Conservation (phyloP, 306 rosid species). For the Trichosanthes cucumerina region DNA sequence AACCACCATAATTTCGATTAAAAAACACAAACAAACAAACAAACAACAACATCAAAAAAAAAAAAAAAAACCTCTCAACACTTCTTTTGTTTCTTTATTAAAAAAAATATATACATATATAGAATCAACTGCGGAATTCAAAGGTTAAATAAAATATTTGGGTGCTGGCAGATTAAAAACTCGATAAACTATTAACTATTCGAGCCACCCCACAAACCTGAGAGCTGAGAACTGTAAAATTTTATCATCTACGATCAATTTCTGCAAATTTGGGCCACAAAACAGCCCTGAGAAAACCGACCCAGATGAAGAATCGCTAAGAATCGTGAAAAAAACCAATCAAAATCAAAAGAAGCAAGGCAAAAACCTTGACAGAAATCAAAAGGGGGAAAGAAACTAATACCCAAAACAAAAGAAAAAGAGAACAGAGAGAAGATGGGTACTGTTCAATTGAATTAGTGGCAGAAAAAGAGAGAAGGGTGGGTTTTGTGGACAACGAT, state of each 20-base stretch:
- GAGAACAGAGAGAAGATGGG: not conserved
- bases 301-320: not conserved
- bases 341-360: not conserved
- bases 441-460: constrained; percentile 4
- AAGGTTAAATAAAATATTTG: not conserved
- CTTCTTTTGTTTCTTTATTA: not conserved
- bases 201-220: constrained; percentile 3
- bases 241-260: not conserved
- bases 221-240: constrained; percentile 8
- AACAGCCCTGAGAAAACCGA: not conserved
- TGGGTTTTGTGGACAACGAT: constrained; percentile 15
- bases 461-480: not conserved
- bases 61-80: not conserved
- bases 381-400: not conserved
- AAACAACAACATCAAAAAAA: too few species aligned
- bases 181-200: not conserved
- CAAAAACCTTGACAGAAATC: not conserved
- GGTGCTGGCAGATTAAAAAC: not conserved
- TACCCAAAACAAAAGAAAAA: not conserved
- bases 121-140: not conserved
- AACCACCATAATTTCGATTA: not conserved
- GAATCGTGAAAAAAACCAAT: not conserved
- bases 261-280: not conserved
- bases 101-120: not conserved
- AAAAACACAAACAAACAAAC: constrained; percentile 2